Percentiles rank a stretch among this genome's conserved stretches.
These are phyloP conservation scores for Liquidambar formosana DNA, from an alignment of 164 flowering plant species.

Conservation along the genomic window DNA sequence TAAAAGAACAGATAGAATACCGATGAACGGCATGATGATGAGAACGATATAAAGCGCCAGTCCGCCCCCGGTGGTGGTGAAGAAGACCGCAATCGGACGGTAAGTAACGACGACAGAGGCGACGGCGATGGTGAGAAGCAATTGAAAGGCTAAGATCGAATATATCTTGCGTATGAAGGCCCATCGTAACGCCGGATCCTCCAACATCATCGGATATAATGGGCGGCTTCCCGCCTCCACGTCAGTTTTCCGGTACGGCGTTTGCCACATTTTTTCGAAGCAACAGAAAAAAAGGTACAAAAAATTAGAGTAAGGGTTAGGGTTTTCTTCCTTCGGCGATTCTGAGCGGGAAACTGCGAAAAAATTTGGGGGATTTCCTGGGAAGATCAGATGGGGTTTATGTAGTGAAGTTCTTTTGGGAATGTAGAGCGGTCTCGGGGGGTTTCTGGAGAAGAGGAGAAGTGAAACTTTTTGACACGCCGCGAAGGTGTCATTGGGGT, in stretches of 20 bases:
- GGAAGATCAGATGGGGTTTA: neutral
- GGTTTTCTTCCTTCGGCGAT: neutral
- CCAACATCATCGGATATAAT: conserved; percentile 68
- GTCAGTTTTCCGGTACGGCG: conserved; percentile 38
- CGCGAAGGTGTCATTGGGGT: no score
- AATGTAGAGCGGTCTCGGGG: no score
- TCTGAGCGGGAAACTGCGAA: conserved; percentile 1
- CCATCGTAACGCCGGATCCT: conserved; percentile 66
- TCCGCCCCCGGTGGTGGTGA: conserved; percentile 45
- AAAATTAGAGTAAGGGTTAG: neutral
- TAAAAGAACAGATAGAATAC: conserved; percentile 26
- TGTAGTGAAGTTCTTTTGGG: no score
- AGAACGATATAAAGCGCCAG: conserved; percentile 59
- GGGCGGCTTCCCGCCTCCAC: conserved; percentile 42
- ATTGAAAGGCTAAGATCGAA: conserved; percentile 52
- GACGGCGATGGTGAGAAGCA: conserved; percentile 60
- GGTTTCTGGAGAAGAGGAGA: no score
- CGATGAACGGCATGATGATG: conserved; percentile 49
- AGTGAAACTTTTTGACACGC: no score
- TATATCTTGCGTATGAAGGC: conserved; percentile 72
- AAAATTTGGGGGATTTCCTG: neutral
- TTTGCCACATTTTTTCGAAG: conserved; percentile 35
- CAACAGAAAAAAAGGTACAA: neutral
- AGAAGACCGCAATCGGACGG: conserved; percentile 48
- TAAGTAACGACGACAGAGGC: conserved; percentile 51